Evolutionary conservation across 164 flowering plant genomes (phyloP).

Genomic region (Aristolochia californica): DNA sequence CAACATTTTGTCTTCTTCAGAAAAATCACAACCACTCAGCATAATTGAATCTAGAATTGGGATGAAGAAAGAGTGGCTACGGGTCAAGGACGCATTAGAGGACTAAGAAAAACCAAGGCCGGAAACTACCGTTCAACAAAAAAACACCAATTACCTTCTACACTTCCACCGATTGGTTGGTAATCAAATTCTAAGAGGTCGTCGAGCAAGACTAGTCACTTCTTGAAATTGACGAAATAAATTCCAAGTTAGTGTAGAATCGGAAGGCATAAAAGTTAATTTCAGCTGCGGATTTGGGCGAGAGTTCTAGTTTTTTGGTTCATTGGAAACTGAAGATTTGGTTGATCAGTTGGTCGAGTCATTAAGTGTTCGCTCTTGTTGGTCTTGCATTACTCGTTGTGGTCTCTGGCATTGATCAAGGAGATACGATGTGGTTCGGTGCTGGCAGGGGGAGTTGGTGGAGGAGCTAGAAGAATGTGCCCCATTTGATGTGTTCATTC

Average conservation of each 20-base stretch:
- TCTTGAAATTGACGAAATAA: slow-evolving; percentile 41
- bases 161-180: background rate
- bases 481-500: slow-evolving; percentile 72
- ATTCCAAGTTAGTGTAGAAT: slow-evolving; percentile 20
- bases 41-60: no score
- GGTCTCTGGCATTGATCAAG: slow-evolving; percentile 57
- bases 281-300: slow-evolving; percentile 40
- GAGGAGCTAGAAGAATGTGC: slow-evolving; percentile 74
- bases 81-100: no score
- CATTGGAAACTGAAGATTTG: slow-evolving; percentile 55
- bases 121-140: no score
- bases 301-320: slow-evolving; percentile 52
- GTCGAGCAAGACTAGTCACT: slow-evolving; percentile 87
- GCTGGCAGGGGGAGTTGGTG: slow-evolving; percentile 86
- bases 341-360: slow-evolving; percentile 49
- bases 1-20: no score
- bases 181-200: slow-evolving; percentile 45
- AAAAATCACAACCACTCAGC: no score
- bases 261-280: slow-evolving; percentile 38
- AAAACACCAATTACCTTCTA: background rate
- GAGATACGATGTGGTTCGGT: slow-evolving; percentile 64
- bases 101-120: no score
- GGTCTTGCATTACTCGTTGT: slow-evolving; percentile 75
- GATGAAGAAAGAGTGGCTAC: no score
- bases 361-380: slow-evolving; percentile 33